Base-by-base conservation (phyloP, 352 stramenopile species). In the Phytophthora tubulina region DNA sequence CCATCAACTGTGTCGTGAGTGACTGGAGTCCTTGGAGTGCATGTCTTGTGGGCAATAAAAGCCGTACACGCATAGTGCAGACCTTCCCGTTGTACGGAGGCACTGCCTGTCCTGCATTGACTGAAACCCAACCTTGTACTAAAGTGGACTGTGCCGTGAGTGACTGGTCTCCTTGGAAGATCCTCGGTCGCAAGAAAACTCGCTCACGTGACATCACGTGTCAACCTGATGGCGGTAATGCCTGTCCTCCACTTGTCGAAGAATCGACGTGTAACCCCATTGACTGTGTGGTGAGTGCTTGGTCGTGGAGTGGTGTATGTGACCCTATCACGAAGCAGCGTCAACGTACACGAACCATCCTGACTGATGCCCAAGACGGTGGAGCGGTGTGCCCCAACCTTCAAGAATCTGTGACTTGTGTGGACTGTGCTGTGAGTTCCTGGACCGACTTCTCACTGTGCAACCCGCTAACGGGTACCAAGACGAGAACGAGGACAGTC, bases 101-200 rank as follows among this genome's bases (percentile, higher is more conserved):
- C 3, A 48, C 64, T 0, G 49, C 31, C 3, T 92, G 84, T 17
- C 81, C 82, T 0, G 5, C 46, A 13, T 51, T 86, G 21, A 32
- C 63, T 1, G 72, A 89, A 32, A 70, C 57, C 1, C 53, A 73
- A 38, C 17, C 68, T 0, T 88, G 81, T n/a, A 68, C 42, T 3
- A 60, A 72, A 0, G 75, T 86, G 31, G 75, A 91, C 61, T 93
- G 85, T 44, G 72, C 65, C 0, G 76, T 91, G 2, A 61, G 80
- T 9, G 15, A 30, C 1, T 85, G 78, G 79, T 76, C 71, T 21
- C 62, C 59, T 2, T 89, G 69, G 63, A 72, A 74, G 32, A 61
- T 80, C 49, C 48, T 84, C n/a, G 76, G 76, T 8, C 13, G 44
- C 44, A 73, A 67, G 45, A 86, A 89, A 59, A 79, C 73, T 8